Percentiles rank a stretch among this genome's conserved stretches.
Evolutionary conservation across 495 filamentous ascomycete genomes (phyloP).

Genomic region (Neurospora intermedia): DNA sequence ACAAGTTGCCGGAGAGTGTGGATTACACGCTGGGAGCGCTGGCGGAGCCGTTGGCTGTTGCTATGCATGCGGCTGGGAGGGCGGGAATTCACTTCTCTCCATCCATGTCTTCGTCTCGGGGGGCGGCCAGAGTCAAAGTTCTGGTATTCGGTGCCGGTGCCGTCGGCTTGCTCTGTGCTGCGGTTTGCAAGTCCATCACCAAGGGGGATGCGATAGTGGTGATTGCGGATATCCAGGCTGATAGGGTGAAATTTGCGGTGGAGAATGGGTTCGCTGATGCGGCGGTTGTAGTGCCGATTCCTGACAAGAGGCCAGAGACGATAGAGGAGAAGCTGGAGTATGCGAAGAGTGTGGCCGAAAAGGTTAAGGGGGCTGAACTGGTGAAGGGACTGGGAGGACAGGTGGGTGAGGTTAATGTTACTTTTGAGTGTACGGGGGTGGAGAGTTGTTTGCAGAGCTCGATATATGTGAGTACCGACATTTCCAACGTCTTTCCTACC

Average conservation of each 20-base stretch:
- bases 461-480: slow-evolving; percentile 52
- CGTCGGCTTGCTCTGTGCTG: slow-evolving; percentile 66
- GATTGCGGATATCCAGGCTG: slow-evolving; percentile 70
- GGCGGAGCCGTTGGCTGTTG: slow-evolving; percentile 70
- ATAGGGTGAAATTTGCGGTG: slow-evolving; percentile 61
- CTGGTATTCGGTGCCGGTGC: slow-evolving; percentile 74
- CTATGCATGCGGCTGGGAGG: slow-evolving; percentile 60
- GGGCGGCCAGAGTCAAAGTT: slow-evolving; percentile 31
- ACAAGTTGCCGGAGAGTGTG: slow-evolving; percentile 55
- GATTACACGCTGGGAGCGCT: slow-evolving; percentile 62
- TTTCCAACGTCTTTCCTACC: background rate
- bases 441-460: slow-evolving; percentile 78
- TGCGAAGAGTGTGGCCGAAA: slow-evolving; percentile 49
- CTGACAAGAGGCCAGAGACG: slow-evolving; percentile 34
- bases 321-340: slow-evolving; percentile 49
- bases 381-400: slow-evolving; percentile 9
- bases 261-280: slow-evolving; percentile 56
- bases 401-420: slow-evolving; percentile 55
- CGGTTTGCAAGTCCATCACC: slow-evolving; percentile 40
- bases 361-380: slow-evolving; percentile 28
- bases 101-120: background rate
- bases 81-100: slow-evolving; percentile 35
- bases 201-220: slow-evolving; percentile 33
- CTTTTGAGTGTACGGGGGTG: slow-evolving; percentile 92
- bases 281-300: slow-evolving; percentile 47